Evolutionary conservation across 2,329 filamentous ascomycete genomes (phyloP).

Genomic region (Penicillium expansum): DNA sequence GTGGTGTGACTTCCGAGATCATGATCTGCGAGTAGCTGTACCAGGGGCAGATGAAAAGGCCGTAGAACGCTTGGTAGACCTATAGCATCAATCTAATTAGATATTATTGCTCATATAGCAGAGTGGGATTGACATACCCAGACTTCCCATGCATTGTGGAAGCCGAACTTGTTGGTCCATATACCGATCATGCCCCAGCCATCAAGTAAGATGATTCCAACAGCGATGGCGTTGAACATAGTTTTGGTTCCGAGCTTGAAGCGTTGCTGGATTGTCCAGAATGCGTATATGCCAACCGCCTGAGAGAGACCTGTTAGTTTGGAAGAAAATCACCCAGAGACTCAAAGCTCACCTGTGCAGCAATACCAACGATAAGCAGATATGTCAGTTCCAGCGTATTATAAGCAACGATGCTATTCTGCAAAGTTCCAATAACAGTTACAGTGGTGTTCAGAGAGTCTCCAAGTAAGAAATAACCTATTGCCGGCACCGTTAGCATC

Average conservation of each 20-base stretch:
- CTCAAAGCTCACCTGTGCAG: slow-evolving; percentile 52
- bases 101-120: background rate
- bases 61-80: slow-evolving; percentile 57
- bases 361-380: slow-evolving; percentile 64
- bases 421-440: slow-evolving; percentile 64
- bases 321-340: too few species aligned
- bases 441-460: slow-evolving; percentile 69
- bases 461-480: slow-evolving; percentile 64
- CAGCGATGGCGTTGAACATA: slow-evolving; percentile 65
- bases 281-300: slow-evolving; percentile 58
- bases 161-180: slow-evolving; percentile 54
- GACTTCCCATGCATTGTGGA: slow-evolving; percentile 55
- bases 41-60: slow-evolving; percentile 66
- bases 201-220: slow-evolving; percentile 59
- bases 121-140: slow-evolving; percentile 37
- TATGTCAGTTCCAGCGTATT: slow-evolving; percentile 65
- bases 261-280: slow-evolving; percentile 61
- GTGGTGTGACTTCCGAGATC: slow-evolving; percentile 67
- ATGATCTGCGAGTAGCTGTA: slow-evolving; percentile 70
- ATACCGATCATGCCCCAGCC: slow-evolving; percentile 60
- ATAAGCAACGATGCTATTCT: slow-evolving; percentile 64
- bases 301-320: slow-evolving; percentile 10
- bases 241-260: slow-evolving; percentile 61
- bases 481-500: background rate
- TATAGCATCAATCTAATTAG: slow-evolving; percentile 3